Conservation (phyloP, 1,284 basidiomycete species). For the Cystobasidium pallidum region DNA sequence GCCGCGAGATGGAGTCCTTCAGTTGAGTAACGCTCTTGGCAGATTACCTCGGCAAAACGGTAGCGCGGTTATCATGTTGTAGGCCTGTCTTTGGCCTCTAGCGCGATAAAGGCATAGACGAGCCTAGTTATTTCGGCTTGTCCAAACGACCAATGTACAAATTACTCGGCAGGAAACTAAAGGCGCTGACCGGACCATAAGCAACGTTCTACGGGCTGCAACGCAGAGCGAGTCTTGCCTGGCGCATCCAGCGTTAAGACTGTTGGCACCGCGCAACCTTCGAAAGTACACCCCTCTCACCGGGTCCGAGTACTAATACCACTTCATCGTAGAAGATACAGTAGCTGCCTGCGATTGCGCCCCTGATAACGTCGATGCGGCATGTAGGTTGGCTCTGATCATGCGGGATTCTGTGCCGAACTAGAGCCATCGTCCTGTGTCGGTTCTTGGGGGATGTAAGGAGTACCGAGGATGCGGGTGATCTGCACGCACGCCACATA, state of each 20-base stretch:
- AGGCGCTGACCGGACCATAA: background rate
- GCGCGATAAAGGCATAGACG: background rate
- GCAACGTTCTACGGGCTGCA: background rate
- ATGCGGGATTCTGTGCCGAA: too few species aligned
- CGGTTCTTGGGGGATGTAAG: too few species aligned
- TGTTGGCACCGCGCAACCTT: background rate
- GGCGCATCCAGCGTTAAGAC: background rate
- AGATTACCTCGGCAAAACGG: background rate
- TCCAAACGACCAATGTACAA: background rate
- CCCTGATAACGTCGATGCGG: background rate
- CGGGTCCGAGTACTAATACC: background rate
- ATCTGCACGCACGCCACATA: too few species aligned
- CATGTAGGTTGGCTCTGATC: background rate
- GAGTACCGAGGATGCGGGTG: too few species aligned
- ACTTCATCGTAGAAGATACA: background rate
- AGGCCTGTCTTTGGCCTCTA: background rate
- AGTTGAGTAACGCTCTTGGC: background rate
- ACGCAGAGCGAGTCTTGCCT: background rate
- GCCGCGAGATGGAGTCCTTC: slow-evolving; percentile 1
- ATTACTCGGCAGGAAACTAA: background rate
- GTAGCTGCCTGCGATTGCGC: background rate
- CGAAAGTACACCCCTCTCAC: background rate
- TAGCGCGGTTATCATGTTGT: background rate
- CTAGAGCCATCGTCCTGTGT: too few species aligned
- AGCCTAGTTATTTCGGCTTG: background rate